A percentile compares a stretch with the other conserved stretches of the same genome.
Conservation (phyloP, 495 filamentous ascomycete species). For the Xylaria telfairii region DNA sequence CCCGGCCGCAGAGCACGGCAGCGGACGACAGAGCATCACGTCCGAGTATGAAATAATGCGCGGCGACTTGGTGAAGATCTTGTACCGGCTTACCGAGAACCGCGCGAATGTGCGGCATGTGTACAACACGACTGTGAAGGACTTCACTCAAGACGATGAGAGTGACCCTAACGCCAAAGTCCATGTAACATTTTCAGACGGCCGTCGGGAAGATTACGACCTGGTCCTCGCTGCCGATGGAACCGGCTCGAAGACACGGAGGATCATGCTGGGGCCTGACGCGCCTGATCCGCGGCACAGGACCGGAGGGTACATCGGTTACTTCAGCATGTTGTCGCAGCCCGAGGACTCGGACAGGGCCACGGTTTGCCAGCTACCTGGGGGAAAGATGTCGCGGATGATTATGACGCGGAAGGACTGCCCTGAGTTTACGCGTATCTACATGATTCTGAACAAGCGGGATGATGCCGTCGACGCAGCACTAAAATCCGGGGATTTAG, state of each 20-base stretch:
- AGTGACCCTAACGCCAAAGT: conserved; percentile 36
- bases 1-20: conserved; percentile 46
- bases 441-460: conserved; percentile 29
- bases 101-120: conserved; percentile 49
- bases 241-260: conserved; percentile 48
- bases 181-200: conserved; percentile 48
- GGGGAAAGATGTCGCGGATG: conserved; percentile 25
- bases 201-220: conserved; percentile 47
- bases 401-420: conserved; percentile 40
- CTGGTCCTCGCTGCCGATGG: conserved; percentile 60
- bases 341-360: conserved; percentile 31
- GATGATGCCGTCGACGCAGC: conserved; percentile 25
- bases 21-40: conserved; percentile 51
- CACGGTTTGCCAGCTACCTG: conserved; percentile 30
- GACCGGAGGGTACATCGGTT: conserved; percentile 42
- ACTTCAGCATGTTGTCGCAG: conserved; percentile 45
- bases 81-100: conserved; percentile 53
- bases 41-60: conserved; percentile 65
- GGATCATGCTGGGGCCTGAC: conserved; percentile 40
- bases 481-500: conserved; percentile 24
- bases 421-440: conserved; percentile 35
- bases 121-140: conserved; percentile 46
- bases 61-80: conserved; percentile 55
- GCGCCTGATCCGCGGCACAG: conserved; percentile 35
- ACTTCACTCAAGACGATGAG: conserved; percentile 35